These are phyloP conservation scores for Apiospora pterosperma DNA, from an alignment of 2,329 filamentous ascomycete species.

Conservation along the genomic window DNA sequence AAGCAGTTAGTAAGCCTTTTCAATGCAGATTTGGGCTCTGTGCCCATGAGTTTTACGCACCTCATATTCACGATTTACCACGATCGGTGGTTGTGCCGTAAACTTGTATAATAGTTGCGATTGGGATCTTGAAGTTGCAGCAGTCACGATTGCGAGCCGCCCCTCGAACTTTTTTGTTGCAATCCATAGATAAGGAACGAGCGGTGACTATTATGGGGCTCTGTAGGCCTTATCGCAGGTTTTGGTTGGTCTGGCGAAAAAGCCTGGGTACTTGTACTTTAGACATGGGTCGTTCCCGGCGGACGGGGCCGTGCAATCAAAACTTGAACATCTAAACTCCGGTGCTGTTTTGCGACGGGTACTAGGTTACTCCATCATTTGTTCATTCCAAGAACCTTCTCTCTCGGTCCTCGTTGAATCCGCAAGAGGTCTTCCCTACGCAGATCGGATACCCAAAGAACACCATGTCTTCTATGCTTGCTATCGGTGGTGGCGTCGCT, in stretches of 20 bases:
- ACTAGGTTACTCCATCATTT: not conserved
- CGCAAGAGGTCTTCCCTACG: not conserved
- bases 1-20: not conserved
- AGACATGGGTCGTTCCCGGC: not conserved
- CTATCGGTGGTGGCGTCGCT: slow-evolving; percentile 45
- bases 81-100: not conserved
- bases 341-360: not conserved
- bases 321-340: not conserved
- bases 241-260: not conserved
- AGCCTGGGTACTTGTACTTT: not conserved
- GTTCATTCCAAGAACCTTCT: not conserved
- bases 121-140: not conserved
- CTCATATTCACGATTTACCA: not conserved
- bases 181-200: not conserved
- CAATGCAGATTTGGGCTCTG: not conserved
- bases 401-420: not conserved
- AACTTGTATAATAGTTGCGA: not conserved
- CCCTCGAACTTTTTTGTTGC: not conserved
- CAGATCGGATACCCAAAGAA: slow-evolving; percentile 6
- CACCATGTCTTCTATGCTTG: slow-evolving; percentile 55
- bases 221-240: not conserved
- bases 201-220: not conserved
- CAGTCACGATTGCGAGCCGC: not conserved
- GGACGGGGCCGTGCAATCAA: not conserved
- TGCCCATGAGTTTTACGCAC: not conserved